Evolutionary conservation across 495 filamentous ascomycete species (phyloP), one percentile per base, ranked within the genome.

Genomic region (Aspergillus taichungensis): DNA sequence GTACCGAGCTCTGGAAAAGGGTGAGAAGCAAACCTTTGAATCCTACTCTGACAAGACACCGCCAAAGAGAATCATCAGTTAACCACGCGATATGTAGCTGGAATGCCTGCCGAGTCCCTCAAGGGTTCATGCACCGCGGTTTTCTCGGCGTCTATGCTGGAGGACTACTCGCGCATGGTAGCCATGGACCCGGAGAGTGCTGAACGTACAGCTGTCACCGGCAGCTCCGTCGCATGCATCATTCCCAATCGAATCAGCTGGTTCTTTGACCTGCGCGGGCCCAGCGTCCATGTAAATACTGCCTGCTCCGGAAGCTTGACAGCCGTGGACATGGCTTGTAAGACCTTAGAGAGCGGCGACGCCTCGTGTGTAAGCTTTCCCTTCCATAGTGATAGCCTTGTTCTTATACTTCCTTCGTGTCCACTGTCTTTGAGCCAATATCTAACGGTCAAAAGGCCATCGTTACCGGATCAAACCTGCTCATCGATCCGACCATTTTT

Each of bases 1-100:
- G 5, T 82, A 78, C 49, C 72, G 74, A 46, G 77, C 76, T 1
- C 54, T 82, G 24, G 78, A 82, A 47, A 73, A 71, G 13, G 56
- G 53, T 38, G 40, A 46, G 50, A 13, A 37, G 28, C 34, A 31
- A 6, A 6, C 8, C 4, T 30, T 8, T 35, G 27, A 11, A 13
- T 14, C 12, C 6, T 13, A 40, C 2, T 13, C 18, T 24, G 8
- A 24, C 37, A 8, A 42, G n/a, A 33, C 8, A 28, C 30, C 27
- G 33, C 18, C 18, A 4, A 24, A 4, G 18, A 24, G 18, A 1
- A 24, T 24, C 18, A 24, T 24, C 18, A 24, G 4, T 24, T 24
- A 24, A 24, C 18, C 18, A 24, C 4, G 18, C 18, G 18, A 2
- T 24, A 33, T 13, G 10, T 13, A 52, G 44, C 49, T 27, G 52